phyloP scores from a whole-genome alignment of 2,329 filamentous ascomycete genomes.

The Ciborinia camelliae region DNA sequence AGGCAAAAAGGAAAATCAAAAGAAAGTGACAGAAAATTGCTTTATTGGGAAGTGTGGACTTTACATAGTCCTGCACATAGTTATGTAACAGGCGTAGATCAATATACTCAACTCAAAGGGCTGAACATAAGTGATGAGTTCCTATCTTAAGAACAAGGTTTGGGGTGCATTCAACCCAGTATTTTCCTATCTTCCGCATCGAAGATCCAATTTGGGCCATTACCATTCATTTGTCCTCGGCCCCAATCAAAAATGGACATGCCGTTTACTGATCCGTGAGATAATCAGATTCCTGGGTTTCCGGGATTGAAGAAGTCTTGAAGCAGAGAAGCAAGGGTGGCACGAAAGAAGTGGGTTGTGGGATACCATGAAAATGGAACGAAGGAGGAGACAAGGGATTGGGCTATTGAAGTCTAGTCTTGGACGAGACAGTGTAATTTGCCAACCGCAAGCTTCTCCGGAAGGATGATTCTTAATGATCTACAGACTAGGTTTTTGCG shows the following conservation, averaged over 20 bases:
- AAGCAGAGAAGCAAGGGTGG: slow-evolving; percentile 11
- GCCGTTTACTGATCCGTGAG: too few relatives aligned
- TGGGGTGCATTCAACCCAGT: not conserved
- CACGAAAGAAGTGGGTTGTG: not conserved
- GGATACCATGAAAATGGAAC: not conserved
- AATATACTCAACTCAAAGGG: not conserved
- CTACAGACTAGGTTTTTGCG: not conserved
- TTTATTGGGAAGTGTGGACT: slow-evolving; percentile 6
- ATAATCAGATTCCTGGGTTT: too few relatives aligned
- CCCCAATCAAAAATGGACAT: too few relatives aligned
- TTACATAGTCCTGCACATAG: slow-evolving; percentile 16
- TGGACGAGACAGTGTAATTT: not conserved
- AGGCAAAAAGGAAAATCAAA: not conserved
- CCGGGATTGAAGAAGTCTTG: too few relatives aligned
- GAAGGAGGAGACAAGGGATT: not conserved
- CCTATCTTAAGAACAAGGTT: not conserved
- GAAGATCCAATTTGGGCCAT: not conserved
- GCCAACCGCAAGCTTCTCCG: not conserved
- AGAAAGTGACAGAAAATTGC: not conserved
- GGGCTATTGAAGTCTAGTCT: not conserved
- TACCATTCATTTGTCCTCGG: not conserved
- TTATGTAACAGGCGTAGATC: slow-evolving; percentile 7
- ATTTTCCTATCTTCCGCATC: not conserved
- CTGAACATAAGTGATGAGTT: not conserved
- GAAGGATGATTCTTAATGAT: not conserved